Conservation (phyloP, 2,329 filamentous ascomycete genomes). For the Colletotrichum gloeosporioides region DNA sequence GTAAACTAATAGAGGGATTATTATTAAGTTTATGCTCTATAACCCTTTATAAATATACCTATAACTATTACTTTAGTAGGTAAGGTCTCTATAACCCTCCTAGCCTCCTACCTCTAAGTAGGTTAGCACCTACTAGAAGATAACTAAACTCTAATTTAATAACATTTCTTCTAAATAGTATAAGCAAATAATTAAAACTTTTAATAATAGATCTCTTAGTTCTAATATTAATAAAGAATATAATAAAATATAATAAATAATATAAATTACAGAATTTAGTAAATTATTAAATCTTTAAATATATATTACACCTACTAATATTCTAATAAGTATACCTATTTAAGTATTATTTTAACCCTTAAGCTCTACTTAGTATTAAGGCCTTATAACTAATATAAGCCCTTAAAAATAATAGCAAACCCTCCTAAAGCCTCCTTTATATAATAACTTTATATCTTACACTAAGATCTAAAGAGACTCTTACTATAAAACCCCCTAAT, state of each 20-base stretch:
- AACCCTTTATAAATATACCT: not conserved
- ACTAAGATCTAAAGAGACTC: not conserved
- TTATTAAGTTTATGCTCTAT: not conserved
- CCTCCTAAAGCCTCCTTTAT: no score
- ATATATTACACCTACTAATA: not conserved
- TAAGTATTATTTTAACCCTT: not conserved
- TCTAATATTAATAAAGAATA: no score
- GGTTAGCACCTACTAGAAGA: not conserved
- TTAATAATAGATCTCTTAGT: no score
- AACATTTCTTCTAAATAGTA: conserved; percentile 1
- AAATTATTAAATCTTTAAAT: not conserved
- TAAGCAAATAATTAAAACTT: no score
- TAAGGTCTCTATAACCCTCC: rapidly evolving
- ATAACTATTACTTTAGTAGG: not conserved
- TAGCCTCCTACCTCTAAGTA: not conserved
- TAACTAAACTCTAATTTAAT: not conserved
- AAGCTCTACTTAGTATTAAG: not conserved
- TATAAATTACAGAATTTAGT: conserved; percentile 27
- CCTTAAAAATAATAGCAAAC: no score
- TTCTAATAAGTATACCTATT: not conserved
- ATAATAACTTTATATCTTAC: not conserved
- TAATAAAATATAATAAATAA: conserved; percentile 29
- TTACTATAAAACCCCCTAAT: not conserved
- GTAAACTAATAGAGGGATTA: no score
- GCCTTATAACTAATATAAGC: no score